phyloP scores from a whole-genome alignment of 2,329 filamentous ascomycete species.

The Colletotrichum sp. region DNA sequence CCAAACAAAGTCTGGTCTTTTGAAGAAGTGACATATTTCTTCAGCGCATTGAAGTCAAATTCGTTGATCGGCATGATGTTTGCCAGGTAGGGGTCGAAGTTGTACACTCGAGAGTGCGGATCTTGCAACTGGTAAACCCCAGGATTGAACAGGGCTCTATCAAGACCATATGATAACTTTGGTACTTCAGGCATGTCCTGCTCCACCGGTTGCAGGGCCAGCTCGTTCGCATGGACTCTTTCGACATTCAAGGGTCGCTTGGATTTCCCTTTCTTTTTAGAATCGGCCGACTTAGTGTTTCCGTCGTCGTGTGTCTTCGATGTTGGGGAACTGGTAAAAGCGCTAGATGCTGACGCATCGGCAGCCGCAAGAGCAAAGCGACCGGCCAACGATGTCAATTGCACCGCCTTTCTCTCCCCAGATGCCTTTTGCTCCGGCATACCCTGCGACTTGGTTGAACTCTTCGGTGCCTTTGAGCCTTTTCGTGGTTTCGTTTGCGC shows the following conservation, averaged over 20 bases:
- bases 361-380: not conserved
- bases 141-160: conserved; percentile 93
- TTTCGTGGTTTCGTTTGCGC: not conserved
- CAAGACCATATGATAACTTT: conserved; percentile 74
- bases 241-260: not conserved
- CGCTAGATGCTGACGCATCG: not conserved
- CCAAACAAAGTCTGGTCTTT: conserved; percentile 75
- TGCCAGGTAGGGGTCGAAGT: conserved; percentile 94
- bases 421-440: not conserved
- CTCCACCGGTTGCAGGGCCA: conserved; percentile 36
- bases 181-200: conserved; percentile 52
- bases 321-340: not conserved
- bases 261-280: not conserved
- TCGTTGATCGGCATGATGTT: conserved; percentile 92
- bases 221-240: not conserved
- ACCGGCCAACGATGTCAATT: not conserved
- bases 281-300: not conserved
- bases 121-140: conserved; percentile 94
- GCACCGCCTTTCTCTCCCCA: not conserved
- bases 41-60: conserved; percentile 89
- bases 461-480: not conserved
- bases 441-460: not conserved
- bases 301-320: not conserved
- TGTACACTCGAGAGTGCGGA: conserved; percentile 84
- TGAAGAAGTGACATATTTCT: conserved; percentile 90